Evolutionary conservation across 2,329 filamentous ascomycete genomes (phyloP).

Genomic region (Paraphaeosphaeria minitans): DNA sequence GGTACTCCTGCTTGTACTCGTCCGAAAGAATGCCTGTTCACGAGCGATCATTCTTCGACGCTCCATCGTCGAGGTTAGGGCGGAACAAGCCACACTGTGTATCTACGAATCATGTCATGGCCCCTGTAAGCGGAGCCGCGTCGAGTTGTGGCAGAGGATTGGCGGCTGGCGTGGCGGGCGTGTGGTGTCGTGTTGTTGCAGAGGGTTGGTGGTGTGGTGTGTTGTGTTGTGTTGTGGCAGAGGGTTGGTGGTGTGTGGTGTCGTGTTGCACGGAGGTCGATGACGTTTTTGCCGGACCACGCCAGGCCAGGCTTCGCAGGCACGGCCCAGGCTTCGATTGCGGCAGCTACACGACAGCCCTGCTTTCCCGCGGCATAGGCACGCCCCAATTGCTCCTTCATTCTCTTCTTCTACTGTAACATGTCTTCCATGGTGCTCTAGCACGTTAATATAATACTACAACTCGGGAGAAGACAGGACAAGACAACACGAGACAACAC

Average conservation of each 20-base stretch:
- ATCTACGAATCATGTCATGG: neutral
- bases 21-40: neutral
- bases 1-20: neutral
- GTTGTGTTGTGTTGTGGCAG: neutral
- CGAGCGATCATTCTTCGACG: neutral
- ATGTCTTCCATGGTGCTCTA: neutral
- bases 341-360: constrained; percentile 3
- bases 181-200: neutral
- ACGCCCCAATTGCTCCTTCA: constrained; percentile 11
- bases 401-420: constrained; percentile 9
- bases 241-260: neutral
- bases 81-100: neutral
- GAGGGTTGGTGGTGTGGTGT: neutral
- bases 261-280: constrained; percentile 16
- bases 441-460: constrained; percentile 5
- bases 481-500: too few relatives aligned
- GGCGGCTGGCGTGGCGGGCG: neutral
- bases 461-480: constrained; percentile 15
- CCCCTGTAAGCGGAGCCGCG: neutral
- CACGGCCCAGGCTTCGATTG: neutral
- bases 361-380: neutral
- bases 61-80: neutral
- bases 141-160: neutral
- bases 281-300: constrained; percentile 24
- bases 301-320: constrained; percentile 16